Conservation (phyloP, 2,329 filamentous ascomycete genomes). For the Dryadomyces quercus-mongolicae region DNA sequence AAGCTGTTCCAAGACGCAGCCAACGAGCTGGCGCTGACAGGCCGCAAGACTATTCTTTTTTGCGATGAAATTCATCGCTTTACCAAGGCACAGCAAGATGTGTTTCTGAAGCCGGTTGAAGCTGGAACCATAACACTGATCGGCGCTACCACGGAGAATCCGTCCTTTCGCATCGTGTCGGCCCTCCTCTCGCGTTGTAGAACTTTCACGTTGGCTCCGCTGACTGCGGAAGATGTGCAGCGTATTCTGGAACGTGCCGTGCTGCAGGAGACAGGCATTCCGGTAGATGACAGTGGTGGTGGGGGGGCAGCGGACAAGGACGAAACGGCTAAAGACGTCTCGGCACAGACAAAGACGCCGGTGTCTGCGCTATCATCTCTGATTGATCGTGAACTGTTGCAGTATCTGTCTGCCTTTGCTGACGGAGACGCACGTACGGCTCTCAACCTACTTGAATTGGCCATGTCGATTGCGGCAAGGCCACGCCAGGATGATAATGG, state of each 20-base stretch:
- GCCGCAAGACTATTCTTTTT: constrained; percentile 88
- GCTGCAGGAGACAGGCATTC: constrained; percentile 33
- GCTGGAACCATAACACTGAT: constrained; percentile 82
- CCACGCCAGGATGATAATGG: constrained; percentile 2
- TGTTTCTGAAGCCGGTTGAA: constrained; percentile 88
- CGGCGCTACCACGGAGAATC: constrained; percentile 94
- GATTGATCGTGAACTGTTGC: constrained; percentile 64
- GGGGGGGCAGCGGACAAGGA: neutral
- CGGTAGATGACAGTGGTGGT: neutral
- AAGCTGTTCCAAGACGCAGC: constrained; percentile 79
- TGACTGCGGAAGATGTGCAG: constrained; percentile 59
- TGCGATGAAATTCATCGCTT: constrained; percentile 96
- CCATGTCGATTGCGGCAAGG: constrained; percentile 56
- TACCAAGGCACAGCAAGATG: constrained; percentile 84
- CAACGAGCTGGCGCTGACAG: constrained; percentile 68
- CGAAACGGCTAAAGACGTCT: neutral
- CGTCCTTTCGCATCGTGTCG: constrained; percentile 82
- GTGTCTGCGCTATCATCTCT: constrained; percentile 35
- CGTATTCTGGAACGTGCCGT: constrained; percentile 69
- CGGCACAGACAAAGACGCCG: neutral
- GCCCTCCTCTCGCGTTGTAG: constrained; percentile 82
- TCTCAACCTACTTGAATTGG: constrained; percentile 82
- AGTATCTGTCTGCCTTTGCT: constrained; percentile 73
- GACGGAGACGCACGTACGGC: constrained; percentile 91
- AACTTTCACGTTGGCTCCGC: constrained; percentile 73